Evolutionary conservation across 78 protist species (phyloP), one percentile per base, ranked within the genome.

Genomic region (Carpediemonas membranifera): DNA sequence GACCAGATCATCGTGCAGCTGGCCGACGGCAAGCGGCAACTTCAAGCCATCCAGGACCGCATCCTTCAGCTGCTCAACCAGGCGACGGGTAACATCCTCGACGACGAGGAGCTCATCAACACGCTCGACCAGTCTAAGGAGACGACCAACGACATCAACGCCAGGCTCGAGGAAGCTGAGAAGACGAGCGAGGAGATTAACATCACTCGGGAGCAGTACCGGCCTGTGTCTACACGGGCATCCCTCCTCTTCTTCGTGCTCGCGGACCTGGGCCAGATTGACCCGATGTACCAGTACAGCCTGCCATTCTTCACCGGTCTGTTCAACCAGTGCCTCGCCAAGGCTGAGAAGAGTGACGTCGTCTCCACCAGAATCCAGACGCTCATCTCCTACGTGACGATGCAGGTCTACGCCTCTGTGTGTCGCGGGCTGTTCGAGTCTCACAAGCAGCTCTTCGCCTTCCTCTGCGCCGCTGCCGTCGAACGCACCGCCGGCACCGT

Each of bases 351-450:
- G 15, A n/a, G 19, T 50, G 81, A 59, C 7, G 43, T 62, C 33
- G 7, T 73, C 14, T 65, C 35, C 7, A 81, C 73, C 65, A 76
- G 90, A 2, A 39, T 89, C 50, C 21, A 18, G 39, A 18, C 27
- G 16, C 63, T 89, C 37, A 82, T 85, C 76, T 57, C 55, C 35
- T 77, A 25, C 57, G 90, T 84, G 70, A 83, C 86, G 11, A 7
- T 37, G 19, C 3, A 61, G 16, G 21, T 79, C 43, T 89, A 50
- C 67, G 33, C 15, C 7, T 64, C n/a, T 54, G 65, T 82, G 15
- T 85, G 79, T 28, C 66, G 86, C 3, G 90, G 90, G 15, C 79
- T 85, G 7, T 89, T 89, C 39, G 88, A 75, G 65, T 16, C 31
- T 25, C 84, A 89, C 61, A 82, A 78, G 70, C 66, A 64, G n/a